Conservation (phyloP, 1,284 basidiomycete genomes). For the Lignosus rhinocerotis region DNA sequence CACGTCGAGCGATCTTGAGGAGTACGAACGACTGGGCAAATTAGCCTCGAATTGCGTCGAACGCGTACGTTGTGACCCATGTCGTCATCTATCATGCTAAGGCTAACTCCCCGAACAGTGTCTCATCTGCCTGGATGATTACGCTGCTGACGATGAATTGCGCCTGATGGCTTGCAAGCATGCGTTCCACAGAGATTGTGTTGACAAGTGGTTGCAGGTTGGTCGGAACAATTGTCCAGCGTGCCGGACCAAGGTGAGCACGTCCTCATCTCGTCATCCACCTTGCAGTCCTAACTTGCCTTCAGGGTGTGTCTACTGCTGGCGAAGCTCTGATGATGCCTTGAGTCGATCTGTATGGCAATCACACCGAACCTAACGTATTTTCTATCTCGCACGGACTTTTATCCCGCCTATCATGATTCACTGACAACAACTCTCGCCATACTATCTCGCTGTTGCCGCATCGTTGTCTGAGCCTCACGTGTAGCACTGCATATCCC, state of each 20-base stretch:
- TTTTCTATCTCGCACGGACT: constrained; percentile 6
- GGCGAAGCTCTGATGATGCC: constrained; percentile 9
- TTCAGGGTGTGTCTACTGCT: constrained; percentile 28
- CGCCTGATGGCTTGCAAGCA: constrained; percentile 82
- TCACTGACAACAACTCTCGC: constrained; percentile 7
- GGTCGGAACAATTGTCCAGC: constrained; percentile 90
- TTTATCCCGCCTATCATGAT: neutral
- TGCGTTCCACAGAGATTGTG: constrained; percentile 83
- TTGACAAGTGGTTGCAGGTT: constrained; percentile 84
- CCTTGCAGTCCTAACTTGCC: neutral
- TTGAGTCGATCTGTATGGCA: neutral
- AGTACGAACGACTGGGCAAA: constrained; percentile 58
- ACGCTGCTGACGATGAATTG: constrained; percentile 71
- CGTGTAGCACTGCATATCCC: constrained; percentile 18
- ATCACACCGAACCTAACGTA: neutral
- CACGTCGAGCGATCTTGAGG: constrained; percentile 51
- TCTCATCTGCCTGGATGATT: constrained; percentile 84
- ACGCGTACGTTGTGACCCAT: constrained; percentile 47
- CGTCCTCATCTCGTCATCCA: neutral
- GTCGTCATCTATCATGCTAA: neutral
- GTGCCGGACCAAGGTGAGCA: constrained; percentile 69
- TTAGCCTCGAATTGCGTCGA: constrained; percentile 79
- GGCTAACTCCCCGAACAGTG: constrained; percentile 43
- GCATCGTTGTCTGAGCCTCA: constrained; percentile 20
- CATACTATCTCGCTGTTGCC: constrained; percentile 16